phyloP scores from a whole-genome alignment of 2,329 filamentous ascomycete genomes.

The Cladosporium colombiae region DNA sequence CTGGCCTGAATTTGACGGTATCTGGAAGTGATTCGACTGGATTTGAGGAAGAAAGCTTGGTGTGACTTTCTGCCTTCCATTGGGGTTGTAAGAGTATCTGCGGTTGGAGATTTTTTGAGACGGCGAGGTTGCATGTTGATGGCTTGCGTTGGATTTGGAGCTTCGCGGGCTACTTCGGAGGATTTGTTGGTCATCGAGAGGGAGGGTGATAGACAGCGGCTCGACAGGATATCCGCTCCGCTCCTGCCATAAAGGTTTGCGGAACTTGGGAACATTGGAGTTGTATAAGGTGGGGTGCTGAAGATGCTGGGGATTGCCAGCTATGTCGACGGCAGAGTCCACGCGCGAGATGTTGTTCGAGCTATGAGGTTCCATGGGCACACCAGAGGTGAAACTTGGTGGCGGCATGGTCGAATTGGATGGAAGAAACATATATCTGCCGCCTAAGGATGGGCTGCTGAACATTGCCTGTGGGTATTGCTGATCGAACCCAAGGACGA shows the following conservation, averaged over 20 bases:
- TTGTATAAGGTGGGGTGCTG: not conserved
- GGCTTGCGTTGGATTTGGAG: slow-evolving; percentile 33
- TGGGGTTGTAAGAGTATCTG: slow-evolving; percentile 49
- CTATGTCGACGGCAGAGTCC: slow-evolving; percentile 22
- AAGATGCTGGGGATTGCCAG: not conserved
- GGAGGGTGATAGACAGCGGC: slow-evolving; percentile 52
- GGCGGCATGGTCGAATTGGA: not conserved
- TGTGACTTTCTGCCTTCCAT: slow-evolving; percentile 33
- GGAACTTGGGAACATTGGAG: not conserved
- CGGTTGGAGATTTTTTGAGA: slow-evolving; percentile 19
- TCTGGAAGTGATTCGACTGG: not conserved
- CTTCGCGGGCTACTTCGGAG: slow-evolving; percentile 38
- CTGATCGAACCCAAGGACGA: not conserved
- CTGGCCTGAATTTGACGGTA: not conserved
- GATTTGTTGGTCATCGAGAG: slow-evolving; percentile 55
- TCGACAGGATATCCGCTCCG: not conserved
- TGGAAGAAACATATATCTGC: not conserved
- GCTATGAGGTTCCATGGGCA: not conserved
- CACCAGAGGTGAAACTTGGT: not conserved
- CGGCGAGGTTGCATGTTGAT: slow-evolving; percentile 24
- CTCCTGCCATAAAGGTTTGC: not conserved
- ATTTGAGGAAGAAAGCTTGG: slow-evolving; percentile 2
- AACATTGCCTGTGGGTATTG: not conserved
- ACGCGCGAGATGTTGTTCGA: slow-evolving; percentile 7
- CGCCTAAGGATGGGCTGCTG: not conserved